phyloP scores from a whole-genome alignment of 768 basidiomycete genomes.

The Agrocybe chaxingu region DNA sequence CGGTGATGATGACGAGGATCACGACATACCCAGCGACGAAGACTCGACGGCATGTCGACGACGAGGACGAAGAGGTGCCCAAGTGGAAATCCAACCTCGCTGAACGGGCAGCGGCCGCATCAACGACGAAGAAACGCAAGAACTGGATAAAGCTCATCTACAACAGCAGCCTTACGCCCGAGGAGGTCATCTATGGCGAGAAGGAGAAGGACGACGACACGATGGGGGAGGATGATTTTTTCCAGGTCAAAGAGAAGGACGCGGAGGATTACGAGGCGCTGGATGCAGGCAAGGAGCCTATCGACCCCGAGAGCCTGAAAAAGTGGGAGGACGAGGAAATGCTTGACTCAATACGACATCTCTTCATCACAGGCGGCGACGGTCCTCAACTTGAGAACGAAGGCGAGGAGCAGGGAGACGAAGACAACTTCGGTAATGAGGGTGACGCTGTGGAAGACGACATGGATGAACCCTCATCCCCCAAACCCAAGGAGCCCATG shows the following conservation, averaged over 20 bases:
- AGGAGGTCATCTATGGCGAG: slow-evolving; percentile 55
- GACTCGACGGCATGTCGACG: slow-evolving; percentile 46
- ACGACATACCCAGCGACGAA: slow-evolving; percentile 47
- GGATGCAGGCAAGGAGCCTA: slow-evolving; percentile 67
- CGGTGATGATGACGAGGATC: slow-evolving; percentile 44
- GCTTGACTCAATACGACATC: slow-evolving; percentile 78
- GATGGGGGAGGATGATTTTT: slow-evolving; percentile 72
- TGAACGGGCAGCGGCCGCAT: slow-evolving; percentile 37
- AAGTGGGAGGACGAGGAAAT: slow-evolving; percentile 85
- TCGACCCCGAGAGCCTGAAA: slow-evolving; percentile 49
- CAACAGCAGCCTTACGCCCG: slow-evolving; percentile 60
- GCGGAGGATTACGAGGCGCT: slow-evolving; percentile 45
- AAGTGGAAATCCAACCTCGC: slow-evolving; percentile 74
- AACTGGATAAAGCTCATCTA: slow-evolving; percentile 91
- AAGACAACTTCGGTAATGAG: slow-evolving; percentile 38
- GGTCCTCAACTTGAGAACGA: slow-evolving; percentile 28
- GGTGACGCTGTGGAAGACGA: slow-evolving; percentile 29
- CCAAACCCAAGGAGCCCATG: slow-evolving; percentile 20
- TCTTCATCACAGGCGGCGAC: slow-evolving; percentile 85
- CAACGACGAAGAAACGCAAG: slow-evolving; percentile 40
- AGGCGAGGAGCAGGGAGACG: slow-evolving; percentile 37
- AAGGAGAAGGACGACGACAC: slow-evolving; percentile 27
- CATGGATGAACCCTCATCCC: slow-evolving; percentile 16
- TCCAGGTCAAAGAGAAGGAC: slow-evolving; percentile 49
- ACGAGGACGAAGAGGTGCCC: slow-evolving; percentile 43